A percentile compares a stretch with the other conserved stretches of the same genome.
phyloP scores from a whole-genome alignment of 164 flowering plant species.

The Dillenia turbinata region DNA sequence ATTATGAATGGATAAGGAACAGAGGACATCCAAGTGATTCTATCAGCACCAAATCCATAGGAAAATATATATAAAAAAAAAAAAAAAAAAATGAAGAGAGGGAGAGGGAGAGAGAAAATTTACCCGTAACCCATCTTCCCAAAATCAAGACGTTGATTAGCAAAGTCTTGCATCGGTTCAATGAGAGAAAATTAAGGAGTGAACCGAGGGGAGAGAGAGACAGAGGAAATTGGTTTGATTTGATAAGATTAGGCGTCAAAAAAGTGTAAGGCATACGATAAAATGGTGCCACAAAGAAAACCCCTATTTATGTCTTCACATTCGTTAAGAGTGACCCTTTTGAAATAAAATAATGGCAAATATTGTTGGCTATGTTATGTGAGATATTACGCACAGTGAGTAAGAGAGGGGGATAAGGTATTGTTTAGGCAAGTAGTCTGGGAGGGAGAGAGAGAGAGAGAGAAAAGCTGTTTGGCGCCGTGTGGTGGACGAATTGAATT shows the following conservation, averaged over 20 bases:
- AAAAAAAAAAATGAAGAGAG: not conserved
- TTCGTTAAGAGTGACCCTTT: too few relatives aligned
- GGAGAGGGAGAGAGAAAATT: not conserved
- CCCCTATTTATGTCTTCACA: too few relatives aligned
- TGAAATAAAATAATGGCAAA: too few relatives aligned
- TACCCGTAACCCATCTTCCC: constrained; percentile 92
- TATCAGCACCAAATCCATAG: not conserved
- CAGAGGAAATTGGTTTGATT: not conserved
- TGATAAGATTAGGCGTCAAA: not conserved
- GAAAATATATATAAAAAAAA: constrained; percentile 1
- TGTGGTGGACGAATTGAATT: too few relatives aligned
- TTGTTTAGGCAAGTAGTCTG: too few relatives aligned
- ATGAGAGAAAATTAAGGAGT: not conserved
- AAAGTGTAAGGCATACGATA: not conserved
- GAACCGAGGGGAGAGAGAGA: not conserved
- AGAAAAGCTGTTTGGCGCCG: too few relatives aligned
- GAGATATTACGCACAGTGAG: too few relatives aligned
- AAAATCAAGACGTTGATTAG: constrained; percentile 61
- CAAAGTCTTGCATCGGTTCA: constrained; percentile 45
- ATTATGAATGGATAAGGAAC: not conserved
- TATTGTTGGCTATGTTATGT: too few relatives aligned
- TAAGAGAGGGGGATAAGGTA: too few relatives aligned
- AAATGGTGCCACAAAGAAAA: too few relatives aligned
- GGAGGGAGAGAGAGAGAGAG: too few relatives aligned
- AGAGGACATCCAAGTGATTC: not conserved